Percentiles rank a stretch among this genome's conserved stretches.
These are phyloP conservation scores for Osmanthus fragrans DNA, from an alignment of 257 asterid species.

Conservation along the genomic window DNA sequence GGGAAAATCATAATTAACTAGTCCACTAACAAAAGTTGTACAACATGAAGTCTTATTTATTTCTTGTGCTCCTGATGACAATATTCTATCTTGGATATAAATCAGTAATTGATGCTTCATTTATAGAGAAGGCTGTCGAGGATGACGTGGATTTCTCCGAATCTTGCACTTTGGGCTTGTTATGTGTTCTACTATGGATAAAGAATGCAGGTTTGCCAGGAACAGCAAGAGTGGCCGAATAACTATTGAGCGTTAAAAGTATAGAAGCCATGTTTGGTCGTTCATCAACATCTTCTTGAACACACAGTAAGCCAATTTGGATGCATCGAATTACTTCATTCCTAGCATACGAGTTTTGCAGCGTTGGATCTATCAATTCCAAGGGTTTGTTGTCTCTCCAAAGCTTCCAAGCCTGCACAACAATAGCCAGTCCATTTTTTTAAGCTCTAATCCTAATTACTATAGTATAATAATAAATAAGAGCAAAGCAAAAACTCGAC, in stretches of 20 bases:
- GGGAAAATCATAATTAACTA: no score
- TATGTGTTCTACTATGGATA: not conserved
- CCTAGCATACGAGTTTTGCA: not conserved
- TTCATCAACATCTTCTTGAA: not conserved
- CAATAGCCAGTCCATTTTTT: not conserved
- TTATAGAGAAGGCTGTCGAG: not conserved
- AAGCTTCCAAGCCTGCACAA: not conserved
- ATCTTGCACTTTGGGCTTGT: not conserved
- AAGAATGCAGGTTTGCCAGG: not conserved
- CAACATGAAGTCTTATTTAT: no score
- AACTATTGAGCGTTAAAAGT: not conserved
- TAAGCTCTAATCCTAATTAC: not conserved
- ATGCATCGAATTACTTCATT: not conserved
- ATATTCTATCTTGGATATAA: not conserved
- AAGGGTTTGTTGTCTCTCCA: not conserved
- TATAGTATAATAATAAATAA: not conserved
- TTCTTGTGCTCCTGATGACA: no score
- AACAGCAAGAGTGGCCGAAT: not conserved
- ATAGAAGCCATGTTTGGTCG: not conserved
- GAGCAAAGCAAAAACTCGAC: no score
- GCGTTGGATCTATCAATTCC: not conserved
- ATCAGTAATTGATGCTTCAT: not conserved
- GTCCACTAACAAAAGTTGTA: no score
- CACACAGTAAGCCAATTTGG: not conserved
- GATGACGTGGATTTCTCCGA: not conserved